Conservation (phyloP, 768 basidiomycete genomes). For the Tricholoma furcatifolium region DNA sequence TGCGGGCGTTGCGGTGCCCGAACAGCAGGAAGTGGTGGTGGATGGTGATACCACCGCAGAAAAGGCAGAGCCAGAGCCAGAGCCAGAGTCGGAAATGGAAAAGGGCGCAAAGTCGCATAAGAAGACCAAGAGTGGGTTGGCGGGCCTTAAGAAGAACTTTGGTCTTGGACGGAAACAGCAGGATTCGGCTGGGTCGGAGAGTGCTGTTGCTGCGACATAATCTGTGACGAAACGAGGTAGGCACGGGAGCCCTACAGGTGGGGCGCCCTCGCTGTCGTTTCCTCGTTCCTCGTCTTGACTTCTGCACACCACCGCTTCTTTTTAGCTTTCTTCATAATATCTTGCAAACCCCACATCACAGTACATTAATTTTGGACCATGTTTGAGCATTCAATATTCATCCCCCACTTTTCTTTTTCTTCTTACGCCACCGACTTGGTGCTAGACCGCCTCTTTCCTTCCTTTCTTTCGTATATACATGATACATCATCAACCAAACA, state of each 20-base stretch:
- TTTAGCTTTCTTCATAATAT: neutral
- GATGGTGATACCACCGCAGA: conserved; percentile 31
- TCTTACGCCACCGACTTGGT: neutral
- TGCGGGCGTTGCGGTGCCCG: conserved; percentile 31
- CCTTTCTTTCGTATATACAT: neutral
- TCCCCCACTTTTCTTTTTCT: neutral
- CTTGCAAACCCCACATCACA: neutral
- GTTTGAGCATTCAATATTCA: neutral
- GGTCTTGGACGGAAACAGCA: conserved; percentile 53
- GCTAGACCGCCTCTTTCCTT: conserved; percentile 2
- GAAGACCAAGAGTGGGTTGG: conserved; percentile 58
- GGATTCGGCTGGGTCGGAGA: conserved; percentile 40
- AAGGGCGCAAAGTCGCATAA: conserved; percentile 40
- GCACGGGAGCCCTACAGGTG: neutral
- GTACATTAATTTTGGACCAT: conserved; percentile 1
- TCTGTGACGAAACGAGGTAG: neutral
- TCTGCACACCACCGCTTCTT: neutral
- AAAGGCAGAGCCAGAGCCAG: conserved; percentile 30
- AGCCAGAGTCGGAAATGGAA: conserved; percentile 7
- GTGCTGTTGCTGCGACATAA: conserved; percentile 15
- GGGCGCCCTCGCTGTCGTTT: conserved; percentile 1
- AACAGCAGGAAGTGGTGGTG: conserved; percentile 31
- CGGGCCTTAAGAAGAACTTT: conserved; percentile 57
- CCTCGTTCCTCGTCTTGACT: neutral
- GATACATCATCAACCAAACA: neutral